A percentile compares a stretch with the other conserved stretches of the same genome.
Evolutionary conservation across 495 filamentous ascomycete genomes (phyloP).

Genomic region (Amniculicola lignicola): DNA sequence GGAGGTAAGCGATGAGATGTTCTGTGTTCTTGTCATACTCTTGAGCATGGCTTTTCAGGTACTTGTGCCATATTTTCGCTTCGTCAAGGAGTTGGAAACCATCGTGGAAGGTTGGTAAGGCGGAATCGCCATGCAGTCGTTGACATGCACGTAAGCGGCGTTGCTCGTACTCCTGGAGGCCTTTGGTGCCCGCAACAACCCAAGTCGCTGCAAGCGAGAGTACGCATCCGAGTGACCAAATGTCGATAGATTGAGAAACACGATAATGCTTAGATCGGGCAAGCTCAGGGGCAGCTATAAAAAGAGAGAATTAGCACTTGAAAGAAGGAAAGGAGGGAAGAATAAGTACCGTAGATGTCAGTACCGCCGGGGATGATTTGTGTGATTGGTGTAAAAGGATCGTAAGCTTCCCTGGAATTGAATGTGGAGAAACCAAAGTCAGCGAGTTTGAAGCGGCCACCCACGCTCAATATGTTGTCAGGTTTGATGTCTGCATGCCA

Average conservation of each 20-base stretch:
- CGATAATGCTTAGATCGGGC: not conserved
- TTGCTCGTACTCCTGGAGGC: not conserved
- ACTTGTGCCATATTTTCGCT: too few relatives aligned
- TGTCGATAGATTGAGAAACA: slow-evolving; percentile 41
- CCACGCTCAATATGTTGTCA: slow-evolving; percentile 43
- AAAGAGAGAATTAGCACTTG: not conserved
- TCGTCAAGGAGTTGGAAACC: too few relatives aligned
- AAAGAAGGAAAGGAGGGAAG: not conserved
- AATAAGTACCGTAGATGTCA: slow-evolving; percentile 40
- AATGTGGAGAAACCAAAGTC: slow-evolving; percentile 46
- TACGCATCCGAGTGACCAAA: slow-evolving; percentile 47
- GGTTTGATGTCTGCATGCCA: slow-evolving; percentile 47
- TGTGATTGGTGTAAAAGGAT: not conserved
- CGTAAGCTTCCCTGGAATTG: not conserved
- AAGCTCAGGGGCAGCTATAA: slow-evolving; percentile 10
- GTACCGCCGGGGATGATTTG: slow-evolving; percentile 37
- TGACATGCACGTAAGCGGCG: not conserved
- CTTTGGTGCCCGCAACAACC: not conserved
- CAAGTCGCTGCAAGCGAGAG: slow-evolving; percentile 28
- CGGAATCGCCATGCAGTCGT: not conserved
- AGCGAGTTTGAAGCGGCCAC: slow-evolving; percentile 43
- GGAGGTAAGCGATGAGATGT: too few relatives aligned
- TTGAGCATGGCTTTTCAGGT: too few relatives aligned
- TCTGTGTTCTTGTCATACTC: too few relatives aligned
- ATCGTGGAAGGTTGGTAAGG: slow-evolving; percentile 2